Conservation (phyloP, 495 filamentous ascomycete genomes). For the Aspergillus sclerotiicarbonarius region DNA sequence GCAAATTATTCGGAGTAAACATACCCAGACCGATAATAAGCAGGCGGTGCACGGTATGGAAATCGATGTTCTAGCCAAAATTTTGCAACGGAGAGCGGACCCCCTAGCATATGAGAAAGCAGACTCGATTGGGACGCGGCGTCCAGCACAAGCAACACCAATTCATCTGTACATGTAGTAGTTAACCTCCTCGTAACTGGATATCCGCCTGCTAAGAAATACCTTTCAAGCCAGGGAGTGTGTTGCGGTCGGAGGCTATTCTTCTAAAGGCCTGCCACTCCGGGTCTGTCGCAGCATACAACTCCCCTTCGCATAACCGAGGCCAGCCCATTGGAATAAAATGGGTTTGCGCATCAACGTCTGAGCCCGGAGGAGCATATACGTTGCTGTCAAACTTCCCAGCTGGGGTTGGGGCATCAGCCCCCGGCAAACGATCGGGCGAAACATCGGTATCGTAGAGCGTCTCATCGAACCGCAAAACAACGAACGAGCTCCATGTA, state of each 20-base stretch:
- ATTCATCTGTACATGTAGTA: constrained; percentile 42
- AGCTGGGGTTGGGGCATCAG: background rate
- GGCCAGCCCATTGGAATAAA: constrained; percentile 66
- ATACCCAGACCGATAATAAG: constrained; percentile 60
- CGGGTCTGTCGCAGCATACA: constrained; percentile 61
- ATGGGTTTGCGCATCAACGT: constrained; percentile 30
- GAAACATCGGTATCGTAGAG: constrained; percentile 23
- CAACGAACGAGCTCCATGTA: constrained; percentile 35
- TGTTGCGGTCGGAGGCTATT: constrained; percentile 51
- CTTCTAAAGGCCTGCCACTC: constrained; percentile 69
- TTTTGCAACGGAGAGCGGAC: constrained; percentile 43
- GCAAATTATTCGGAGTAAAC: constrained; percentile 10
- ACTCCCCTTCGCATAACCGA: constrained; percentile 46
- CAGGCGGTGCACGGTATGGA: constrained; percentile 56
- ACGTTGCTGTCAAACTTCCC: constrained; percentile 18
- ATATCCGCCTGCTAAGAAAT: constrained; percentile 19
- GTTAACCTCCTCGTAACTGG: constrained; percentile 4
- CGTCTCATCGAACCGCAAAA: constrained; percentile 39
- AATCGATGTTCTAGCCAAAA: constrained; percentile 62
- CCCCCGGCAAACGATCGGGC: constrained; percentile 3
- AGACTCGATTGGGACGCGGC: constrained; percentile 27
- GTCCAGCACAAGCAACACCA: constrained; percentile 44
- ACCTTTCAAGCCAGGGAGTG: constrained; percentile 52
- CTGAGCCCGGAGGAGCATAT: constrained; percentile 9
- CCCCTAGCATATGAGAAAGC: constrained; percentile 46